phyloP scores from a whole-genome alignment of 116 monocot species.

The Cymodocea nodosa region DNA sequence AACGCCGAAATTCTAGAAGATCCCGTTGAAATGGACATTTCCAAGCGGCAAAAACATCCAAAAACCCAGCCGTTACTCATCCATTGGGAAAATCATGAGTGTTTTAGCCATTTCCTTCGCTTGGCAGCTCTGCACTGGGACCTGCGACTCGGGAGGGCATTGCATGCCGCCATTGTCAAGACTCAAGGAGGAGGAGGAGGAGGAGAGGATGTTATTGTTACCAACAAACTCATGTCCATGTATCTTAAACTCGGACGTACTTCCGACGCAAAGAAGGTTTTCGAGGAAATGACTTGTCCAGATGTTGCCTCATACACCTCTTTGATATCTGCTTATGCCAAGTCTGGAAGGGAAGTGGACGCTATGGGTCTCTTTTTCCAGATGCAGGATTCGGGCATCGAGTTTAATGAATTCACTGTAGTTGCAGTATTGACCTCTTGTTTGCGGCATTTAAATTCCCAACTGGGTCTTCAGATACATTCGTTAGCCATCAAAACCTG shows the following conservation, averaged over 20 bases:
- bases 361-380: conserved; percentile 31
- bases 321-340: conserved; percentile 61
- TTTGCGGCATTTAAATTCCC: conserved; percentile 22
- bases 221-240: conserved; percentile 37
- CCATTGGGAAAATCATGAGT: background rate
- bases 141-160: conserved; percentile 26
- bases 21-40: too few relatives aligned
- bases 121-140: conserved; percentile 20
- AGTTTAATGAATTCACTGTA: conserved; percentile 45
- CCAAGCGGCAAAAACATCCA: background rate
- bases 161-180: conserved; percentile 39
- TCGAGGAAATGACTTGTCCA: conserved; percentile 34
- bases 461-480: conserved; percentile 47
- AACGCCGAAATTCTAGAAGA: background rate
- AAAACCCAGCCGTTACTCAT: background rate
- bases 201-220: background rate
- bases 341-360: conserved; percentile 17
- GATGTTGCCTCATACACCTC: conserved; percentile 52
- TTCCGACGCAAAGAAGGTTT: conserved; percentile 35
- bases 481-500: conserved; percentile 32
- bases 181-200: background rate
- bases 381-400: conserved; percentile 33
- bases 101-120: conserved; percentile 18
- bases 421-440: conserved; percentile 59
- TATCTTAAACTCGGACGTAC: conserved; percentile 40